These are phyloP conservation scores for Kluyveromyces nonfermentans DNA, from an alignment of 805 yeast genomes.

Conservation along the genomic window DNA sequence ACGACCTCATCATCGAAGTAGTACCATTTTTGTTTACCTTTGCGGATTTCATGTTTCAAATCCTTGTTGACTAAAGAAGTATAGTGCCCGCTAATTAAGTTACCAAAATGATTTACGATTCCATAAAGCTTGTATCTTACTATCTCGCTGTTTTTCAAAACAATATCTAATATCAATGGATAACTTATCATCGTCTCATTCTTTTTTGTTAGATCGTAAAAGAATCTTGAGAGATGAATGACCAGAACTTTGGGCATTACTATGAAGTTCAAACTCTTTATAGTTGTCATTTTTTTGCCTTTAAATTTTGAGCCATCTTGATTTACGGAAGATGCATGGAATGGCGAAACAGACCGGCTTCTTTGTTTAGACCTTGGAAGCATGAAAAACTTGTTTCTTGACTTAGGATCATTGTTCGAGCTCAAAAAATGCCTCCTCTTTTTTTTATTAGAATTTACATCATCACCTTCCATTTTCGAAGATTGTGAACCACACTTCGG, in stretches of 20 bases:
- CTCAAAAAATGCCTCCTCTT: slow-evolving; percentile 2
- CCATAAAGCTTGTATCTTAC: slow-evolving; percentile 47
- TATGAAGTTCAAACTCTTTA: slow-evolving; percentile 66
- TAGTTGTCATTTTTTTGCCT: slow-evolving; percentile 32
- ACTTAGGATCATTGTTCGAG: slow-evolving; percentile 1
- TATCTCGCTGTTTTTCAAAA: slow-evolving; percentile 28
- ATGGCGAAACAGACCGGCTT: slow-evolving; percentile 26
- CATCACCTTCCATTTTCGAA: slow-evolving; percentile 4
- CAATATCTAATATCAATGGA: slow-evolving; percentile 45
- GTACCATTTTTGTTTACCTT: slow-evolving; percentile 48
- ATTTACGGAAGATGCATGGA: slow-evolving; percentile 25
- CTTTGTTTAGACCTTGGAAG: slow-evolving; percentile 17
- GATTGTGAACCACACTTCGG: slow-evolving; percentile 45
- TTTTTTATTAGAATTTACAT: slow-evolving; percentile 4
- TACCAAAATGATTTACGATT: slow-evolving; percentile 63
- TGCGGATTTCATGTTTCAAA: slow-evolving; percentile 28
- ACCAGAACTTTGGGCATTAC: slow-evolving; percentile 72
- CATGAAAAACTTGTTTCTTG: slow-evolving; percentile 15
- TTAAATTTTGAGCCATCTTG: slow-evolving; percentile 9
- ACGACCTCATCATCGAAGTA: slow-evolving; percentile 65
- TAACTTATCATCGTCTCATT: slow-evolving; percentile 42
- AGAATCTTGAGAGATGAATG: slow-evolving; percentile 77
- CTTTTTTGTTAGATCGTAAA: slow-evolving; percentile 45
- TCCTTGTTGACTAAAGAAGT: slow-evolving; percentile 53
- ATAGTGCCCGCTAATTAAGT: slow-evolving; percentile 66